These are phyloP conservation scores for Boletus coccyginus DNA, from an alignment of 768 basidiomycete species.

Conservation along the genomic window DNA sequence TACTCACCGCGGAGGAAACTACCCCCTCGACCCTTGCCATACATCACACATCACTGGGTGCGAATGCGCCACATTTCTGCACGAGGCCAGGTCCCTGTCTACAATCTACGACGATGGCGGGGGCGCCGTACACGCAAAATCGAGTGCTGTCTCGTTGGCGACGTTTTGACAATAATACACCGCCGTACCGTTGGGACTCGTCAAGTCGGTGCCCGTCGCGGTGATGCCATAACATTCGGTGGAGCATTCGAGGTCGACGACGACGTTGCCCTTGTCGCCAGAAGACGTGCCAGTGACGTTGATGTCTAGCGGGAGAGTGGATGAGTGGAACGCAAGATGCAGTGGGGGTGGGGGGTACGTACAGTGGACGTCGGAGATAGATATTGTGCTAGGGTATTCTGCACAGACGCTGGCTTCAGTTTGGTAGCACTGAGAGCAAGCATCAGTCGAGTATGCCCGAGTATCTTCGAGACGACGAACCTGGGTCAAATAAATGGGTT, in stretches of 20 bases:
- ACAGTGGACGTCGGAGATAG: slow-evolving; percentile 45
- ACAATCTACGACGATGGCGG: neutral
- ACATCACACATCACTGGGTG: neutral
- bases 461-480: slow-evolving; percentile 6
- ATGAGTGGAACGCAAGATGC: too few species aligned
- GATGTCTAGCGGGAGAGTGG: slow-evolving; percentile 23
- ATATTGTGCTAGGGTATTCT: slow-evolving; percentile 35
- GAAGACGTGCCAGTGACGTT: slow-evolving; percentile 45
- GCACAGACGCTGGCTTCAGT: slow-evolving; percentile 35
- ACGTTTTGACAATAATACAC: slow-evolving; percentile 39
- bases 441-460: neutral
- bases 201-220: slow-evolving; percentile 25
- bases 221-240: slow-evolving; percentile 37
- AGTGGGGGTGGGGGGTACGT: slow-evolving; percentile 1
- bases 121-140: slow-evolving; percentile 24
- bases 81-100: neutral
- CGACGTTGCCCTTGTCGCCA: slow-evolving; percentile 36
- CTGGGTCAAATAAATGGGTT: slow-evolving; percentile 41
- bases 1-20: too few species aligned
- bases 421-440: slow-evolving; percentile 33
- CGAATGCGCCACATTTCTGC: neutral
- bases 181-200: slow-evolving; percentile 30
- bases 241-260: slow-evolving; percentile 43
- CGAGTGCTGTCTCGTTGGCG: slow-evolving; percentile 28
- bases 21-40: too few species aligned